Conservation (phyloP, 2,329 filamentous ascomycete species). For the Harringtonia aguacate region DNA sequence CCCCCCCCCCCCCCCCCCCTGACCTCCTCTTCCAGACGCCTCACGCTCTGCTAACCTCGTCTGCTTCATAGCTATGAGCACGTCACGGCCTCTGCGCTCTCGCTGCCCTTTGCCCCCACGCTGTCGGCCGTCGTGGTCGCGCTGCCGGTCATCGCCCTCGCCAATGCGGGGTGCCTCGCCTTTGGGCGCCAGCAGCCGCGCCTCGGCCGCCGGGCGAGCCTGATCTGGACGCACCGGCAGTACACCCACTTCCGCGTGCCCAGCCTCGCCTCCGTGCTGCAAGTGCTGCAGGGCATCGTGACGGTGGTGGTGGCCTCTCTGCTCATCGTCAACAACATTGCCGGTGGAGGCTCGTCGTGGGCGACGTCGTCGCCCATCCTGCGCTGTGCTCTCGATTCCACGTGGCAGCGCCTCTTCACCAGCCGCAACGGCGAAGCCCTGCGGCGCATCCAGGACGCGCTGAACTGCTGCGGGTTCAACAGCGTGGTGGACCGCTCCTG, state of each 20-base stretch:
- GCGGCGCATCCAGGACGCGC: conserved; percentile 50
- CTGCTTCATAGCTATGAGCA: conserved; percentile 9
- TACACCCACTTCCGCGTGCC: background rate
- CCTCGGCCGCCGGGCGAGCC: background rate
- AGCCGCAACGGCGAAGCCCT: conserved; percentile 39
- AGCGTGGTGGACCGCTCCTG: conserved; percentile 48
- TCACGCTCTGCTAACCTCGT: background rate
- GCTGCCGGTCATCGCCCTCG: conserved; percentile 6
- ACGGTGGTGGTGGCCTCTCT: conserved; percentile 34
- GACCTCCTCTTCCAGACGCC: background rate
- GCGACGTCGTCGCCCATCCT: conserved; percentile 20
- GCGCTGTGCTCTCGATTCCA: conserved; percentile 43
- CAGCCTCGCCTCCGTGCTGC: conserved; percentile 1
- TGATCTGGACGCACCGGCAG: background rate
- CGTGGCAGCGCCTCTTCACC: conserved; percentile 45
- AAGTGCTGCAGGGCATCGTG: conserved; percentile 17
- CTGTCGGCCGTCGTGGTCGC: conserved; percentile 6
- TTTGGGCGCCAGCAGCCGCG: background rate
- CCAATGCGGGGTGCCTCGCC: conserved; percentile 2
- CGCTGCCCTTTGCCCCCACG: conserved; percentile 10
- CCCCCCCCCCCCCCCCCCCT: too few relatives aligned
- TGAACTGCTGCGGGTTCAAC: conserved; percentile 56
- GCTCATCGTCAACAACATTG: conserved; percentile 19
- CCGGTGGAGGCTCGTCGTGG: conserved; percentile 1
- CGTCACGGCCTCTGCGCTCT: conserved; percentile 5